Conservation (phyloP, 2,329 filamentous ascomycete species). For the Colletotrichum sp. region DNA sequence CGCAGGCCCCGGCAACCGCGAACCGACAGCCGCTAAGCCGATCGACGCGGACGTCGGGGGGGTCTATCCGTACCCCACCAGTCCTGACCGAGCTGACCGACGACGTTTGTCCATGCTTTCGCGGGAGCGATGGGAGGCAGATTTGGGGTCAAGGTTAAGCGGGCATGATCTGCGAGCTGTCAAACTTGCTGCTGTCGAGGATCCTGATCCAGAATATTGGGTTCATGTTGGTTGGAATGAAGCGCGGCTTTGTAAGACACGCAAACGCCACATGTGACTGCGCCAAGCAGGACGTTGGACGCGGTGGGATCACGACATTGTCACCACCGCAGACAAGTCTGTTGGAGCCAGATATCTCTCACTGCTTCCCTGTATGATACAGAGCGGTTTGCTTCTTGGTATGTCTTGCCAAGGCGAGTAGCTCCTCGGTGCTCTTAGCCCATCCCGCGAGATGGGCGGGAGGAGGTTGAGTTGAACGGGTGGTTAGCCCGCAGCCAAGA, state of each 20-base stretch:
- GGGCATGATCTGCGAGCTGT: not conserved
- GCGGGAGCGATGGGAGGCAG: not conserved
- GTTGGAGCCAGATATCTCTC: not conserved
- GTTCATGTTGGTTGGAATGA: not conserved
- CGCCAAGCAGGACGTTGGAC: not conserved
- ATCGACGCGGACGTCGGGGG: constrained; percentile 15
- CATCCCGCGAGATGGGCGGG: not conserved
- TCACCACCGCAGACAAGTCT: not conserved
- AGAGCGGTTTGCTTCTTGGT: not conserved
- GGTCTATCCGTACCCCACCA: not conserved
- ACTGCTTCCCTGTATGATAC: not conserved
- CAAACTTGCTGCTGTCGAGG: not conserved
- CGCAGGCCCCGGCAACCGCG: constrained; percentile 7
- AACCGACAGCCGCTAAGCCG: constrained; percentile 17
- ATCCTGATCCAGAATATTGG: not conserved
- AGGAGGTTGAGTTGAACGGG: not conserved
- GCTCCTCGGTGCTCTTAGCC: not conserved
- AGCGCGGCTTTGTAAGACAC: not conserved
- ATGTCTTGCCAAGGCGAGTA: not conserved
- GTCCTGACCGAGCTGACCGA: constrained; percentile 13
- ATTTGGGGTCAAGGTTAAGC: not conserved
- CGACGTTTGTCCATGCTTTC: not conserved
- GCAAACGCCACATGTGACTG: not conserved
- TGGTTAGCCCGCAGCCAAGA: constrained; percentile 16
- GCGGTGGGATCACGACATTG: not conserved